These are phyloP conservation scores for Rhodotorula toruloides DNA, from an alignment of 768 basidiomycete species.

Conservation along the genomic window DNA sequence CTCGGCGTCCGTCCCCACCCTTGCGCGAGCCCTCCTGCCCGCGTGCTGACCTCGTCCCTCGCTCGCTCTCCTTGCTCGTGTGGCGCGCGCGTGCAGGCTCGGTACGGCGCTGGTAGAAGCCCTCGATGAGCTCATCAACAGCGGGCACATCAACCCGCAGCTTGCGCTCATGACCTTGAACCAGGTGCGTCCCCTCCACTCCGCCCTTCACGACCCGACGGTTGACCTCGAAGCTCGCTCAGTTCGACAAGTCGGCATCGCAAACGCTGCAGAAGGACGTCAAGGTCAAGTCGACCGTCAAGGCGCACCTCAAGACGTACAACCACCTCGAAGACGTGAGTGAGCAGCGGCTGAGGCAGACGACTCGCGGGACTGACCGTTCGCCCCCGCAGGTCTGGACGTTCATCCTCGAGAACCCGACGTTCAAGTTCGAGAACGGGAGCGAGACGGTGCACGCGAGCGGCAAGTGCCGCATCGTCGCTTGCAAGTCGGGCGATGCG, in stretches of 20 bases:
- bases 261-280: conserved; percentile 89
- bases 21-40: not conserved
- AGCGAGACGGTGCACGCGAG: conserved; percentile 64
- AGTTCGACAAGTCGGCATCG: conserved; percentile 96
- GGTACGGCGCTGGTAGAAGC: conserved; percentile 97
- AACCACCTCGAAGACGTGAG: conserved; percentile 72
- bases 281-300: conserved; percentile 88
- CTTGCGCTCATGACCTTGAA: conserved; percentile 97
- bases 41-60: no score
- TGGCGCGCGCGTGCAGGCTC: conserved; percentile 56
- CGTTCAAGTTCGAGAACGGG: conserved; percentile 80
- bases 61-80: not conserved
- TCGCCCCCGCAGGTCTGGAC: conserved; percentile 68
- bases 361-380: not conserved
- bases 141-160: conserved; percentile 93
- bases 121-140: conserved; percentile 94
- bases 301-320: conserved; percentile 91
- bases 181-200: conserved; percentile 59
- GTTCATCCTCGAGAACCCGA: conserved; percentile 87
- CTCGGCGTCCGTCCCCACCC: conserved; percentile 63
- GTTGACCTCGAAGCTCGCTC: not conserved
- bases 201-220: not conserved
- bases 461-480: conserved; percentile 91
- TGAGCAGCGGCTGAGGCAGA: not conserved
- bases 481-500: conserved; percentile 91